Percentiles rank a stretch among this genome's conserved stretches.
phyloP scores from a whole-genome alignment of 768 basidiomycete genomes.

The Mycena kentingensis region DNA sequence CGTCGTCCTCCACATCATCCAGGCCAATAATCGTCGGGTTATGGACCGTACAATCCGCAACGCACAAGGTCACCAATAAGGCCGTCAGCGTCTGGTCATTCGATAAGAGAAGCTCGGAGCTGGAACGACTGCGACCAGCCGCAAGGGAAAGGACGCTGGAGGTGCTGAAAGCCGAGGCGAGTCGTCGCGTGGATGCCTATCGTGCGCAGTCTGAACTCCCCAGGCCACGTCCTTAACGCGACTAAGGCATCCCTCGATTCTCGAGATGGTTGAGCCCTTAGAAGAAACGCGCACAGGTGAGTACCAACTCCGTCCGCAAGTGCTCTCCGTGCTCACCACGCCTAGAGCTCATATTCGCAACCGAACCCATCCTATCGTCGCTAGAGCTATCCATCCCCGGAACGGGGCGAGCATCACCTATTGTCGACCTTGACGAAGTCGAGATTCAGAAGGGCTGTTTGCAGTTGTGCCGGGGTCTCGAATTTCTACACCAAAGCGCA shows the following conservation, averaged over 20 bases:
- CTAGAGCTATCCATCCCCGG: slow-evolving; percentile 76
- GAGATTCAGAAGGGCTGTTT: slow-evolving; percentile 98
- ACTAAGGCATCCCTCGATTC: slow-evolving; percentile 89
- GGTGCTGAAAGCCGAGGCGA: slow-evolving; percentile 87
- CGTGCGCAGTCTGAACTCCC: slow-evolving; percentile 8
- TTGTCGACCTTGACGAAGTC: slow-evolving; percentile 92
- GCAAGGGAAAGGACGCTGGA: slow-evolving; percentile 79
- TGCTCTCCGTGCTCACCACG: background rate
- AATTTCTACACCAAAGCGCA: slow-evolving; percentile 90
- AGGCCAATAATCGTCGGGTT: slow-evolving; percentile 73
- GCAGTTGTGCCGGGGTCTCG: slow-evolving; percentile 87
- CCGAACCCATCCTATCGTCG: slow-evolving; percentile 85
- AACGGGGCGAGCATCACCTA: slow-evolving; percentile 51
- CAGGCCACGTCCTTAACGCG: slow-evolving; percentile 84
- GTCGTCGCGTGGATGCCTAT: slow-evolving; percentile 23
- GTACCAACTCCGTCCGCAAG: background rate
- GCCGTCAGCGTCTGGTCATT: slow-evolving; percentile 91
- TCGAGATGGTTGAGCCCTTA: slow-evolving; percentile 97
- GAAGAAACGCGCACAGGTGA: slow-evolving; percentile 79
- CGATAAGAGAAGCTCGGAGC: slow-evolving; percentile 77
- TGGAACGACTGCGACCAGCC: slow-evolving; percentile 64
- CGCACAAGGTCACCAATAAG: slow-evolving; percentile 88
- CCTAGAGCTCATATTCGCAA: slow-evolving; percentile 85
- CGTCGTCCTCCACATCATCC: slow-evolving; percentile 44
- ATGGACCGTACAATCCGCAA: slow-evolving; percentile 87